Conservation (phyloP, 2,329 filamentous ascomycete genomes). For the Cordyceps cateniannulata region DNA sequence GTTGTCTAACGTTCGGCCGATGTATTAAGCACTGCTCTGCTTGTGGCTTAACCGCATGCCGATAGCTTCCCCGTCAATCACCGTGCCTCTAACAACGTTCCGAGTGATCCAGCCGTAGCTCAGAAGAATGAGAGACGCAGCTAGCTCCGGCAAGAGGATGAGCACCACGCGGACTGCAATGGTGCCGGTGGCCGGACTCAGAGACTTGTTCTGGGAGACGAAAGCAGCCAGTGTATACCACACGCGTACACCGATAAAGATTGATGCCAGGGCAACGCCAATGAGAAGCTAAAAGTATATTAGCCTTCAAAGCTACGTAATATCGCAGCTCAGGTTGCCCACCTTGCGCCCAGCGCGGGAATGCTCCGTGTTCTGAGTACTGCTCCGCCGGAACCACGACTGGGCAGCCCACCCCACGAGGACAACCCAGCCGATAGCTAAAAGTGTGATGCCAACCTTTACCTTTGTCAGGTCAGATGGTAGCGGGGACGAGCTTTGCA, state of each 20-base stretch:
- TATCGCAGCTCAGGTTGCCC: neutral
- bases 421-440: neutral
- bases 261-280: neutral
- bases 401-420: neutral
- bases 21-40: neutral
- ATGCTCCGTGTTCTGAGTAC: neutral
- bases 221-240: conserved; percentile 11
- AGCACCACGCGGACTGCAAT: conserved; percentile 4
- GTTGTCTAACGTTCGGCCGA: neutral
- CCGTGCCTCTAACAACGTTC: neutral
- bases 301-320: neutral
- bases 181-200: neutral
- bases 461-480: conserved; percentile 5
- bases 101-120: neutral
- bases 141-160: conserved; percentile 1
- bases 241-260: conserved; percentile 10
- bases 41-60: neutral
- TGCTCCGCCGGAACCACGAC: neutral
- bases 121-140: neutral
- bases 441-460: conserved; percentile 7
- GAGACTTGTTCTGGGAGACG: neutral
- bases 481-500: neutral
- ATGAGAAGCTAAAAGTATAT: neutral
- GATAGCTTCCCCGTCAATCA: neutral
- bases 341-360: conserved; percentile 3